A percentile compares a stretch with the other conserved stretches of the same genome.
These are phyloP conservation scores for Citrullus amarus DNA, from an alignment of 306 rosid genomes.

Conservation along the genomic window DNA sequence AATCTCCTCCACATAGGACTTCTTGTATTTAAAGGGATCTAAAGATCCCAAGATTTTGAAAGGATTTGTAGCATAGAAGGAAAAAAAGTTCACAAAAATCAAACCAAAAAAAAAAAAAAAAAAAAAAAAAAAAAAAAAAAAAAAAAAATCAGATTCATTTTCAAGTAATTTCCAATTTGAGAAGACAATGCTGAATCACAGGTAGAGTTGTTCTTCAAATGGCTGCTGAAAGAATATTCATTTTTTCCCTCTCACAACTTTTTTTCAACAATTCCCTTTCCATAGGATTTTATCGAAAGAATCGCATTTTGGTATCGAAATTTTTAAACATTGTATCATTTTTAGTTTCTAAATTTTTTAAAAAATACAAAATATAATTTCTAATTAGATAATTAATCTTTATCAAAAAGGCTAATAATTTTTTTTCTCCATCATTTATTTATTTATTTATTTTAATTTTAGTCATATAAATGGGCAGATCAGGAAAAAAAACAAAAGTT, in stretches of 20 bases:
- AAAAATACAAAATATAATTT: too few relatives aligned
- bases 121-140: neutral
- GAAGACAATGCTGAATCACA: constrained; percentile 1
- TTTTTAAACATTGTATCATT: too few relatives aligned
- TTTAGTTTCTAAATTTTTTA: too few relatives aligned
- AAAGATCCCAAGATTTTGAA: constrained; percentile 14
- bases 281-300: too few relatives aligned
- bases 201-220: neutral
- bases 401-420: neutral
- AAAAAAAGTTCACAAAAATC: constrained; percentile 5
- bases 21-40: constrained; percentile 27
- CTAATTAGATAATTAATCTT: neutral
- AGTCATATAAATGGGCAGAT: neutral
- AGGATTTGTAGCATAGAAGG: constrained; percentile 10
- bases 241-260: neutral
- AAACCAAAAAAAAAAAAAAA: neutral
- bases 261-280: neutral
- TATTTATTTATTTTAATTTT: neutral
- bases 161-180: neutral
- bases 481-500: neutral
- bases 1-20: constrained; percentile 19
- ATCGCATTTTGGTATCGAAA: too few relatives aligned
- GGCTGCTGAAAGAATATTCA: neutral
- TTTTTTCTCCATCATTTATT: too few relatives aligned
- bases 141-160: neutral